phyloP scores from a whole-genome alignment of 306 rosid species.

The Vigna trinervia region DNA sequence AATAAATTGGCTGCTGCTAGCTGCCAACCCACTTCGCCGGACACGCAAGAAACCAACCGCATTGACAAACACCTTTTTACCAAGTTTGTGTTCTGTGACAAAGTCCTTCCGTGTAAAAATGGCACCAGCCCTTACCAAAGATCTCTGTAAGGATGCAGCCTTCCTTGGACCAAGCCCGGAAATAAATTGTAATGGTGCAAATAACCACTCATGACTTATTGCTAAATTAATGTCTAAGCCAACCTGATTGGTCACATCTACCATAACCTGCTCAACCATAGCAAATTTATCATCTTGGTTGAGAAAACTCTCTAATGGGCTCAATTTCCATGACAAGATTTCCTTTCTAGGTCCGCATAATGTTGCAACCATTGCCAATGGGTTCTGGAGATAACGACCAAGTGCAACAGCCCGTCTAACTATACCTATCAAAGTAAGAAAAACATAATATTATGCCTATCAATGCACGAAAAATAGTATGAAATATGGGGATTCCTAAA shows the following conservation, averaged over 20 bases:
- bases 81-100: slow-evolving; percentile 75
- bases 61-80: slow-evolving; percentile 92
- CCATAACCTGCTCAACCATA: slow-evolving; percentile 95
- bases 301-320: slow-evolving; percentile 75
- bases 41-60: slow-evolving; percentile 97
- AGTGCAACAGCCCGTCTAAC: slow-evolving; percentile 96
- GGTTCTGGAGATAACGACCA: slow-evolving; percentile 98
- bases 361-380: slow-evolving; percentile 93
- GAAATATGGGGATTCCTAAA: slow-evolving; percentile 22
- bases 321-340: slow-evolving; percentile 92
- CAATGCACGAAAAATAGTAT: slow-evolving; percentile 38
- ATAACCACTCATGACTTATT: slow-evolving; percentile 90
- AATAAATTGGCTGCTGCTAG: slow-evolving; percentile 86
- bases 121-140: slow-evolving; percentile 89
- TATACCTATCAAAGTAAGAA: slow-evolving; percentile 69
- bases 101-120: slow-evolving; percentile 93
- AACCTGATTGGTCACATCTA: slow-evolving; percentile 91
- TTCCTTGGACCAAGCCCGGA: slow-evolving; percentile 99
- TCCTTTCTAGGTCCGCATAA: slow-evolving; percentile 95
- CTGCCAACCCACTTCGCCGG: slow-evolving; percentile 92
- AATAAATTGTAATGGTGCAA: slow-evolving; percentile 86
- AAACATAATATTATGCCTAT: slow-evolving; percentile 58
- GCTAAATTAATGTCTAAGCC: slow-evolving; percentile 95
- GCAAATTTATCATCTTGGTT: slow-evolving; percentile 86
- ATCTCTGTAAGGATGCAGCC: slow-evolving; percentile 92